Base-by-base conservation (phyloP, 2,329 filamentous ascomycete species). In the Fusarium cyanostomum region DNA sequence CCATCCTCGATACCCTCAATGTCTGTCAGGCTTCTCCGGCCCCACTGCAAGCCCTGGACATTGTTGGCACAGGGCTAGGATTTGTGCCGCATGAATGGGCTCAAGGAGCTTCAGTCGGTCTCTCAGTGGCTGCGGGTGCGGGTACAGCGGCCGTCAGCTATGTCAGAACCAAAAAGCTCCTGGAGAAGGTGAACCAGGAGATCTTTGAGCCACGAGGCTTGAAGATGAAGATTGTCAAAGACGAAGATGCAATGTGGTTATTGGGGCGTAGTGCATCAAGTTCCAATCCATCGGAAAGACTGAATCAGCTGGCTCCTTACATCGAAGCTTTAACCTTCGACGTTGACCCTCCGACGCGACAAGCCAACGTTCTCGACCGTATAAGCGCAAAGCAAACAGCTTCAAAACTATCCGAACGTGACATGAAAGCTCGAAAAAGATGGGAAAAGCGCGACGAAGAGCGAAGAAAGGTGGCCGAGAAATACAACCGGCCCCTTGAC, bases 331-430 rank as follows among this genome's bases (percentile, higher is more conserved):
- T 61, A 3, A 56, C 34, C 10, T 61, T 61, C 3, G 57, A 62
- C 7, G 57, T 61, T 2, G 57, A 41, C 2, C 43, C 51, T 8
- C 50, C 52, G 0, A 4, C 7, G 7, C 51, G 30, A 16, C 39
- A 33, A 2, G 41, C 3, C 1, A 62, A 61, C 3, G 12, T 61
- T 8, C 7, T 61, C 5, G 58, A 61, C 39, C 57, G 58, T 5
- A 28, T 61, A 2, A 61, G 57, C 10, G 58, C 57, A 5, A 61
- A 61, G 6, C 58, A 61, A 16, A 52, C 57, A 5, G 26, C 51
- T 0, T 41, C 35, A 15, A 56, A 45, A 4, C 56, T 61, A 10
- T 28, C 38, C 2, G 28, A 26, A 5, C 61, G 45, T 1, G 58
- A 50, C 9, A 56, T 39, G 18, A 50, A 45, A 3, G 62, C 51